phyloP scores from a whole-genome alignment of 306 rosid genomes.

The Dalbergia cultrata region DNA sequence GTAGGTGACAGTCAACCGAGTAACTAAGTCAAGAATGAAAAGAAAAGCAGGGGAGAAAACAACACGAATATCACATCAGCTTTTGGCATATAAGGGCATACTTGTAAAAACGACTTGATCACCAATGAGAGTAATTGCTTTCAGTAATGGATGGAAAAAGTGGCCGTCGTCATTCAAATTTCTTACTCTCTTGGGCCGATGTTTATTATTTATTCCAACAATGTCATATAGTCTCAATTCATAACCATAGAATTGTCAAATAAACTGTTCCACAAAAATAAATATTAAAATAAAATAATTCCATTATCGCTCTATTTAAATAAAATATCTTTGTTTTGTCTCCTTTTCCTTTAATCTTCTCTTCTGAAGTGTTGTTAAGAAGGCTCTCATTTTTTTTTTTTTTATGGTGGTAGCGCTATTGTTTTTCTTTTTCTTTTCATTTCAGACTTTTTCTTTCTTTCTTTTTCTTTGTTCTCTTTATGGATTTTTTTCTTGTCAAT shows the following conservation, averaged over 20 bases:
- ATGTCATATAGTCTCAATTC: too few species aligned
- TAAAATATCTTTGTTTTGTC: too few species aligned
- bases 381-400: too few species aligned
- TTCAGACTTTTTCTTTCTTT: too few species aligned
- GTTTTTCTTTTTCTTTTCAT: too few species aligned
- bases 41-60: neutral
- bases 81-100: neutral
- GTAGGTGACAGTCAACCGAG: neutral
- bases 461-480: too few species aligned
- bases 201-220: neutral
- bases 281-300: too few species aligned
- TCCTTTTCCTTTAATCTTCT: too few species aligned
- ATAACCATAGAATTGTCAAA: neutral
- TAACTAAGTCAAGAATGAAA: neutral
- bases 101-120: constrained; percentile 22
- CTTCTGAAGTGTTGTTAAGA: too few species aligned
- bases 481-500: too few species aligned
- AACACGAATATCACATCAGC: neutral
- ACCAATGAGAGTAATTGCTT: constrained; percentile 37
- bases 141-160: constrained; percentile 22
- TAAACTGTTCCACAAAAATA: neutral
- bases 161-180: neutral
- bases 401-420: too few species aligned
- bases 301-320: too few species aligned
- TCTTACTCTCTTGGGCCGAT: neutral